phyloP scores from a whole-genome alignment of 371 early-diverging fungal species.

The Syncephalastrum sp. region DNA sequence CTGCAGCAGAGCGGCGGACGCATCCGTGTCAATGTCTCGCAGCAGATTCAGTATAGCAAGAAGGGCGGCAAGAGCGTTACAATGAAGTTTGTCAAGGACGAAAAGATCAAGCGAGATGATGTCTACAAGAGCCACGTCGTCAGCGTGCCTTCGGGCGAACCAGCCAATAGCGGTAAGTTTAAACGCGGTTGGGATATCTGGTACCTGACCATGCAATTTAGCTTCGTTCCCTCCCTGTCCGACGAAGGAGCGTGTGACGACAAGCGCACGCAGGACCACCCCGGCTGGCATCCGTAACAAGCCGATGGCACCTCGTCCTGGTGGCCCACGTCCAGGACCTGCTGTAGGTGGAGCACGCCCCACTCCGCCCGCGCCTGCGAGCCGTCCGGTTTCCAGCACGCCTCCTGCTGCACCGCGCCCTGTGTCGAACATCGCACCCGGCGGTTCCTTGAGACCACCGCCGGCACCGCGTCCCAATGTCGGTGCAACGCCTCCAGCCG shows the following conservation, averaged over 20 bases:
- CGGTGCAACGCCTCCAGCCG: conserved; percentile 18
- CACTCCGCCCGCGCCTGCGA: not conserved
- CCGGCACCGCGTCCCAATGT: conserved; percentile 7
- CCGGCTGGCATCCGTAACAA: conserved; percentile 19
- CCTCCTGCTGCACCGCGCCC: conserved; percentile 23
- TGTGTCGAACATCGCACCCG: conserved; percentile 18
- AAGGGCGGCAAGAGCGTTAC: conserved; percentile 74
- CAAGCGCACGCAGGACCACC: conserved; percentile 29
- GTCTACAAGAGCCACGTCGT: conserved; percentile 80
- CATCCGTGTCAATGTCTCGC: conserved; percentile 57
- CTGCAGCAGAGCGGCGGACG: conserved; percentile 55
- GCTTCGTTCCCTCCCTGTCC: conserved; percentile 64
- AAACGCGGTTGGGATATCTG: not conserved
- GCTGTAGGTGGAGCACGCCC: conserved; percentile 6
- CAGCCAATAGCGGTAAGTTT: conserved; percentile 58
- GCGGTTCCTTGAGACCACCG: conserved; percentile 6
- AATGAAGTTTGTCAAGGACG: conserved; percentile 81
- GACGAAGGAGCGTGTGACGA: conserved; percentile 31
- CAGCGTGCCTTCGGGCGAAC: conserved; percentile 66
- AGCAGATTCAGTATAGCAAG: conserved; percentile 68
- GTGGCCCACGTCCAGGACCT: conserved; percentile 12
- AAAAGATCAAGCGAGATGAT: conserved; percentile 53
- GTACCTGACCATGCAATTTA: conserved; percentile 13
- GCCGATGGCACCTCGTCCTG: conserved; percentile 19
- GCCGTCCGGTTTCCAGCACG: conserved; percentile 1